Evolutionary conservation across 2,329 filamentous ascomycete genomes (phyloP), one percentile per base, ranked within the genome.

Genomic region (Cordyceps javanica): DNA sequence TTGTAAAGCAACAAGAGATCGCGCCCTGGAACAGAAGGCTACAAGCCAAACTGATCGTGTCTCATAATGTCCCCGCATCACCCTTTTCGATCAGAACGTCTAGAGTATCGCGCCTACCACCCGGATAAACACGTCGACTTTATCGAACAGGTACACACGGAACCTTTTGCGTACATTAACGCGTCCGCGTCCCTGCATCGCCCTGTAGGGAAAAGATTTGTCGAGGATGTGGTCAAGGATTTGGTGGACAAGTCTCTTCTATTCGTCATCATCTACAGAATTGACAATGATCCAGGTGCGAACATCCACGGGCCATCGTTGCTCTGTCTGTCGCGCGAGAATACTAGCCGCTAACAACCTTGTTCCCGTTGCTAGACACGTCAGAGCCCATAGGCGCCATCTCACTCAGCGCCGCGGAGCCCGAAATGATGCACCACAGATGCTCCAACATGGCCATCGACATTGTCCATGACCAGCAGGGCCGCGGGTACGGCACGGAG

Each of bases 401-500:
- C 10, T 54, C 39, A 9, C 41, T 54, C 19, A 36, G 26, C 26
- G 14, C 51, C 9, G 21, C 36, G 5, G 28, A 30, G 6, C 39
- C 36, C 1, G 51, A 54, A n/a, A 54, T 54, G 51, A 26, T n/a
- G 23, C 51, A 54, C 26, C 51, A 54, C 19, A 3, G 51, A 21
- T 54, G 51, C 39, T 41, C 55, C 10, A 42, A 45, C 9, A 63
- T 77, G n/a, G 71, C 67, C 10, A 64, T 77, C 41, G 65, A 65
- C 26, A 68, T 77, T 41, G 58, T 70, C 2, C 61, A 65, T 0
- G 36, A 53, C 3, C 69, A 70, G 59, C 72, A 76, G 55, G 66
- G 68, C 9, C 60, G 66, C 23, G 74, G 76, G 0, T 78, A 77
- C 55, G 76, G 76, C 8, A 62, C 61, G 21, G 76, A 78, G 62